Evolutionary conservation across 1,284 basidiomycete genomes (phyloP).

Genomic region (Termitomyces sp.): DNA sequence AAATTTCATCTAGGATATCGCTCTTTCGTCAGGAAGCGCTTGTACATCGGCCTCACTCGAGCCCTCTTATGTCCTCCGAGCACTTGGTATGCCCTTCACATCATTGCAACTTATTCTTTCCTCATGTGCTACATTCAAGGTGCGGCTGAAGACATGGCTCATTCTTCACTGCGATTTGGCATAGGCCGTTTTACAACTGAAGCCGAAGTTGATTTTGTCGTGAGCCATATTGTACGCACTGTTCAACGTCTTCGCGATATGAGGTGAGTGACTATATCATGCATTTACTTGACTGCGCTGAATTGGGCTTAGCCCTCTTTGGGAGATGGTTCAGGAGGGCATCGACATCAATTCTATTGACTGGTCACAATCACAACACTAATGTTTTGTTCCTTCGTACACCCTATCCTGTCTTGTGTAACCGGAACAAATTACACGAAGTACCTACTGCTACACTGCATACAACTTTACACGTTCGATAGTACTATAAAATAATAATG

Average conservation of each 20-base stretch:
- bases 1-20: conserved; percentile 68
- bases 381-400: conserved; percentile 14
- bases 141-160: conserved; percentile 98
- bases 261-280: conserved; percentile 38
- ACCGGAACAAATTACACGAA: background rate
- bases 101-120: background rate
- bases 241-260: conserved; percentile 58
- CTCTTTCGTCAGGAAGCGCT: conserved; percentile 95
- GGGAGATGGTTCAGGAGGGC: conserved; percentile 99
- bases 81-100: conserved; percentile 59
- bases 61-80: conserved; percentile 96
- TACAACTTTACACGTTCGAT: background rate
- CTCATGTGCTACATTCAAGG: conserved; percentile 36
- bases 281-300: conserved; percentile 9
- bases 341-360: conserved; percentile 92
- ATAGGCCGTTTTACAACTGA: conserved; percentile 98
- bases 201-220: conserved; percentile 93
- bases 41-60: conserved; percentile 98
- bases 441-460: background rate
- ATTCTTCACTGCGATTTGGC: conserved; percentile 96
- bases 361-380: conserved; percentile 83
- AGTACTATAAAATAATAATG: background rate
- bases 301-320: conserved; percentile 62
- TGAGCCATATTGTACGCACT: conserved; percentile 83
- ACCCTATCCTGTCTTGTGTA: conserved; percentile 10